Evolutionary conservation across 2,329 filamentous ascomycete genomes (phyloP).

Genomic region (Cladobotryum mycophilum): DNA sequence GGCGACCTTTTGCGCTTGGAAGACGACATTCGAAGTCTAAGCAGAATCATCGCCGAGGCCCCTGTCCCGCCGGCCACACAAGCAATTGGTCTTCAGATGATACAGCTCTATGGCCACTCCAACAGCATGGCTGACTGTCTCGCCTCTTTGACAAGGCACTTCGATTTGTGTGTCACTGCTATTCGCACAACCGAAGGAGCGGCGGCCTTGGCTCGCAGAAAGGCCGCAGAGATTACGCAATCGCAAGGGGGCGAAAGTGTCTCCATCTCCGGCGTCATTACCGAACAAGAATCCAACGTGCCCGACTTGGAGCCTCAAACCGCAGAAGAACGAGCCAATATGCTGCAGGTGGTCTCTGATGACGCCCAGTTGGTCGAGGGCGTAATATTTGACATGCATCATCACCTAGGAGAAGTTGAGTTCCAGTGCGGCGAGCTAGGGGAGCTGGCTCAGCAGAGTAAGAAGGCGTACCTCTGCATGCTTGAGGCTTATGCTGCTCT

Average conservation of each 20-base stretch:
- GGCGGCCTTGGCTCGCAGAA: conserved; percentile 60
- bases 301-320: conserved; percentile 62
- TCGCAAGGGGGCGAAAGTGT: conserved; percentile 43
- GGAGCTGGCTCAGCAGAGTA: conserved; percentile 49
- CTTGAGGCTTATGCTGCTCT: conserved; percentile 59
- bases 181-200: conserved; percentile 85
- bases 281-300: conserved; percentile 47
- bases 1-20: conserved; percentile 71
- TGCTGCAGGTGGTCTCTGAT: conserved; percentile 71
- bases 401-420: conserved; percentile 73
- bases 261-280: conserved; percentile 61
- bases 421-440: conserved; percentile 57
- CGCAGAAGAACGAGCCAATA: conserved; percentile 69
- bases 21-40: conserved; percentile 61
- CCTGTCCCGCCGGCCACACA: conserved; percentile 27
- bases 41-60: conserved; percentile 46
- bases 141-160: conserved; percentile 76
- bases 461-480: conserved; percentile 49
- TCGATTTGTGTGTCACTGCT: conserved; percentile 87
- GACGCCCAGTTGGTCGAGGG: conserved; percentile 63
- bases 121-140: conserved; percentile 77
- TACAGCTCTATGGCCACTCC: conserved; percentile 64
- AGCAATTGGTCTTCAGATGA: conserved; percentile 48
- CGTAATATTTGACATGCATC: conserved; percentile 64
- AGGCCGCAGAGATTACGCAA: conserved; percentile 57